Percentiles rank a stretch among this genome's conserved stretches.
These are phyloP conservation scores for Podila verticillata DNA, from an alignment of 192 early-diverging fungal species.

Conservation along the genomic window DNA sequence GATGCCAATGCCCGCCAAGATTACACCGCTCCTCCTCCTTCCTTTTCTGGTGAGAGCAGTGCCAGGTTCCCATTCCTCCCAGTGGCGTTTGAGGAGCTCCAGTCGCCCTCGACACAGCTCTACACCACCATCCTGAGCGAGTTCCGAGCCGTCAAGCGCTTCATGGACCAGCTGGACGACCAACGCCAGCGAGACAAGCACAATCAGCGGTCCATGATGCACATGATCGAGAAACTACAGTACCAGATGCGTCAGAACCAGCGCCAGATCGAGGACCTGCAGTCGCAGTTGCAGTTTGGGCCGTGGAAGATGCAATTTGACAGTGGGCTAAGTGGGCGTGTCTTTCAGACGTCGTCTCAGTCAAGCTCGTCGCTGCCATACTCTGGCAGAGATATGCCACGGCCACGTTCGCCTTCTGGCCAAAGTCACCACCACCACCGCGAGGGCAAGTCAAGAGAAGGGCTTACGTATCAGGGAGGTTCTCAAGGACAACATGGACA, in stretches of 20 bases:
- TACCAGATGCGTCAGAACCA: constrained; percentile 24
- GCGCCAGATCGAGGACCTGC: constrained; percentile 13
- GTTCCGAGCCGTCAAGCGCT: constrained; percentile 17
- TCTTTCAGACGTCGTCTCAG: not conserved
- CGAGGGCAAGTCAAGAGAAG: too few relatives aligned
- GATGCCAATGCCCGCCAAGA: not conserved
- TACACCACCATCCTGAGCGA: constrained; percentile 25
- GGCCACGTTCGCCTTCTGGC: too few relatives aligned
- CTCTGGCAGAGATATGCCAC: too few relatives aligned
- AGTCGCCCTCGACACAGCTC: not conserved
- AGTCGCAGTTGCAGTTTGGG: constrained; percentile 6
- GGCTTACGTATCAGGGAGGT: not conserved
- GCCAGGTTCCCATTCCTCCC: too few relatives aligned
- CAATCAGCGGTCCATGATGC: constrained; percentile 14
- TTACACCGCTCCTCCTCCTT: not conserved
- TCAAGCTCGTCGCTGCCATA: too few relatives aligned
- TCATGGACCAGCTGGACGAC: constrained; percentile 18
- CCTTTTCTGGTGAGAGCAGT: not conserved
- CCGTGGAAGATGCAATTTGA: not conserved
- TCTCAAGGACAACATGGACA: not conserved
- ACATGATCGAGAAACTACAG: constrained; percentile 24
- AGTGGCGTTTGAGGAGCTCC: too few relatives aligned
- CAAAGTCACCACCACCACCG: too few relatives aligned
- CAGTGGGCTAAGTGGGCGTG: not conserved
- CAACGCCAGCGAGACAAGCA: constrained; percentile 35